A percentile compares a stretch with the other conserved stretches of the same genome.
phyloP scores from a whole-genome alignment of 768 basidiomycete species.

The Leccinum rimulosum region DNA sequence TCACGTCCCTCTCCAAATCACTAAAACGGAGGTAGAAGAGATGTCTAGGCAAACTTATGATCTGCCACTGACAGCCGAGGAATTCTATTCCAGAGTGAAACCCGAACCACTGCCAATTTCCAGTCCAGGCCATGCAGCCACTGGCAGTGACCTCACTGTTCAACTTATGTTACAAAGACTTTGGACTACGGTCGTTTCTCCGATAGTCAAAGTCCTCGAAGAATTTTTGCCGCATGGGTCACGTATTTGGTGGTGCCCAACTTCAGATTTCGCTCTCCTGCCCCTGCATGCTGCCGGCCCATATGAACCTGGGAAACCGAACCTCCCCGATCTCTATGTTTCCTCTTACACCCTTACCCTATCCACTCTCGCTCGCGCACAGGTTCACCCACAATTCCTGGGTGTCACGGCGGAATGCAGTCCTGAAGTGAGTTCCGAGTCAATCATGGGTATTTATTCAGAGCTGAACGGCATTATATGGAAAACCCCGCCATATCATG shows the following conservation, averaged over 20 bases:
- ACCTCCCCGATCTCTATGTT: neutral
- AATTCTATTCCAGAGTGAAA: neutral
- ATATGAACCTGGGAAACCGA: neutral
- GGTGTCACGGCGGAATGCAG: neutral
- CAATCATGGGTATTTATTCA: neutral
- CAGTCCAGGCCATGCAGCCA: too few relatives aligned
- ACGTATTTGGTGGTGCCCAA: neutral
- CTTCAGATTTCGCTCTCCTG: neutral
- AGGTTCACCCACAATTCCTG: neutral
- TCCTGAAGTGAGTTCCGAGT: neutral
- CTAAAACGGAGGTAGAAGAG: neutral
- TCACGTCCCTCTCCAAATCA: neutral
- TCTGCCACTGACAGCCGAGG: neutral
- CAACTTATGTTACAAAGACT: neutral
- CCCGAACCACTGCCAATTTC: too few relatives aligned
- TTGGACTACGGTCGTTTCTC: neutral
- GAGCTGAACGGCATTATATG: slow-evolving; percentile 4
- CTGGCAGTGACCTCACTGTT: too few relatives aligned
- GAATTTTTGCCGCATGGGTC: neutral
- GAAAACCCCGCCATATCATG: neutral
- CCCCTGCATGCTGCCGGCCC: neutral
- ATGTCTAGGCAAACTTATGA: neutral
- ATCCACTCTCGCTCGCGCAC: neutral
- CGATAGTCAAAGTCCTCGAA: neutral
- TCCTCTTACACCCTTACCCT: neutral